Evolutionary conservation across 495 filamentous ascomycete genomes (phyloP).

Genomic region (Daldinia decipiens): DNA sequence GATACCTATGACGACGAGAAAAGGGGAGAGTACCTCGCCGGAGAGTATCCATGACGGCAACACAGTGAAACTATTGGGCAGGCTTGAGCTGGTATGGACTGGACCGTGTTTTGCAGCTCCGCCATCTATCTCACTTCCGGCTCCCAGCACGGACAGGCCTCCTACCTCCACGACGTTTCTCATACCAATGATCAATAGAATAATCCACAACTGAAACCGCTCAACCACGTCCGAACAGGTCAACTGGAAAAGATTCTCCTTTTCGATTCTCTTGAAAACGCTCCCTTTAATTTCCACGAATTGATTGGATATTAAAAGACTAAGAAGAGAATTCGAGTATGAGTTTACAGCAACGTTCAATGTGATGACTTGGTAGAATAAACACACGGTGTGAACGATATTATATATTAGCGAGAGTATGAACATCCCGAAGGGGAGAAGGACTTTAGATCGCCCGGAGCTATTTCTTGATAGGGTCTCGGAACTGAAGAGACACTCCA

Average conservation of each 20-base stretch:
- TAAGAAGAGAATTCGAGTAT: slow-evolving; percentile 94
- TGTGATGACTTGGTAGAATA: slow-evolving; percentile 98
- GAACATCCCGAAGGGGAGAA: slow-evolving; percentile 91
- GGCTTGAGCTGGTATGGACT: slow-evolving; percentile 66
- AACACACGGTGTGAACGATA: slow-evolving; percentile 80
- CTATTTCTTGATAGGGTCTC: slow-evolving; percentile 89
- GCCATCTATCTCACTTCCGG: slow-evolving; percentile 51
- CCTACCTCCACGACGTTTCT: slow-evolving; percentile 96
- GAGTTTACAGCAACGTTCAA: slow-evolving; percentile 98
- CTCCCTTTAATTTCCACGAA: slow-evolving; percentile 98
- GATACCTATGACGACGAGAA: slow-evolving; percentile 90
- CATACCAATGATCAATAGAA: slow-evolving; percentile 93
- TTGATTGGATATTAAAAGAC: slow-evolving; percentile 90
- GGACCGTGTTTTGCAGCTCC: slow-evolving; percentile 58
- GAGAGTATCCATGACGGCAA: slow-evolving; percentile 79
- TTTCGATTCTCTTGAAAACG: slow-evolving; percentile 97
- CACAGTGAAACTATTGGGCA: slow-evolving; percentile 88
- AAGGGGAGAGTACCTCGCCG: slow-evolving; percentile 89
- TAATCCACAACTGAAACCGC: slow-evolving; percentile 96
- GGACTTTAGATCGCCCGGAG: slow-evolving; percentile 91
- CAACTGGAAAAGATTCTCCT: slow-evolving; percentile 96
- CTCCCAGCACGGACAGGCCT: slow-evolving; percentile 64
- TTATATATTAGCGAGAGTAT: slow-evolving; percentile 87
- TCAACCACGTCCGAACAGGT: slow-evolving; percentile 97
- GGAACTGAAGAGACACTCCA: slow-evolving; percentile 93